These are phyloP conservation scores for Pulveroboletus sp. DNA, from an alignment of 768 basidiomycete genomes.

Conservation along the genomic window DNA sequence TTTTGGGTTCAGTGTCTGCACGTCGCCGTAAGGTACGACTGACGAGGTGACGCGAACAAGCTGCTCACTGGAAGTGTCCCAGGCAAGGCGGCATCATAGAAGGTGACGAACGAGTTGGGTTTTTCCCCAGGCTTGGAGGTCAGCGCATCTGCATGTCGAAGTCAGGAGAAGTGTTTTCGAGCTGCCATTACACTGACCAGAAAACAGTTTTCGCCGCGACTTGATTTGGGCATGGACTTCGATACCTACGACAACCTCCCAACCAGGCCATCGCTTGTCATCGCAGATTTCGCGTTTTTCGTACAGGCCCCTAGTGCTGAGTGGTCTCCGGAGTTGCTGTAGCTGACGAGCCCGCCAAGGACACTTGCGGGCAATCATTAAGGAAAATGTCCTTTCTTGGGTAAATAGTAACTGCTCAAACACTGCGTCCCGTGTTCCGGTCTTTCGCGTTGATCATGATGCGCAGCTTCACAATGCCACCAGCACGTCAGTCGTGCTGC, in stretches of 20 bases:
- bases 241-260: slow-evolving; percentile 88
- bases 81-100: slow-evolving; percentile 87
- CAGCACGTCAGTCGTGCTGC: too few relatives aligned
- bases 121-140: slow-evolving; percentile 43
- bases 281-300: slow-evolving; percentile 4
- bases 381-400: slow-evolving; percentile 14
- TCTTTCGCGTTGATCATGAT: too few relatives aligned
- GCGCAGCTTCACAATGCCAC: too few relatives aligned
- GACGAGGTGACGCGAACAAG: not conserved
- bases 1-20: slow-evolving; percentile 46
- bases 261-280: slow-evolving; percentile 67
- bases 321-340: slow-evolving; percentile 14
- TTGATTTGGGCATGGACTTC: slow-evolving; percentile 96
- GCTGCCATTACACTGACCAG: slow-evolving; percentile 40
- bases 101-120: slow-evolving; percentile 70
- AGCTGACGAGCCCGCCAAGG: slow-evolving; percentile 11
- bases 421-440: too few relatives aligned
- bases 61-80: slow-evolving; percentile 82
- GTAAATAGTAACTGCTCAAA: not conserved
- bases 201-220: slow-evolving; percentile 85
- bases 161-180: not conserved
- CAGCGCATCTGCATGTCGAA: slow-evolving; percentile 31
- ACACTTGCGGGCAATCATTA: slow-evolving; percentile 21
- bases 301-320: not conserved
- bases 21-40: not conserved